Base-by-base conservation (phyloP, 1,284 basidiomycete genomes). In the Malassezia furfur region DNA sequence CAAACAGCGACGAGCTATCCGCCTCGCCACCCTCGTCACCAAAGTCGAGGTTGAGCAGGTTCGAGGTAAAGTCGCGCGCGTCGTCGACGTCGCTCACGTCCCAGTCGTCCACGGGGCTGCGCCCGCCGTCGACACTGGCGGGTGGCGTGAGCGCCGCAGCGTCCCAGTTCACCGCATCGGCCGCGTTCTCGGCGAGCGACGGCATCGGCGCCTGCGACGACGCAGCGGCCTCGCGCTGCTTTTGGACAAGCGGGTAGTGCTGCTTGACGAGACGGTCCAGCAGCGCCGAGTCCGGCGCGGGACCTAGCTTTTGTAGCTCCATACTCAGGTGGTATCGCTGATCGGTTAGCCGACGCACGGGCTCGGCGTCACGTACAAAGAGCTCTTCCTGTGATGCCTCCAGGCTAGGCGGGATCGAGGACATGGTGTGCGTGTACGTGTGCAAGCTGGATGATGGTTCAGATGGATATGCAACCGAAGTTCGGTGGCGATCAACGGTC, bases 191-290 rank as follows among this genome's bases (percentile, higher is more conserved):
- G 11, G 30, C 14, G 5, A 43, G 12, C 12, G 14, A 14, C 12
- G 40, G 22, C 15, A 19, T 11, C 2, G 44, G 45, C 25, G n/a
- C 34, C n/a, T 28, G 35, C 15, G 10, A 11, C 21, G 15, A 40
- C 12, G 48, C 38, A 43, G 34, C 38, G 39, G 38, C 52, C 57
- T 60, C 49, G 22, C 45, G n/a, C 10, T 61, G 60, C 49, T 63
- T 65, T 53, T 65, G 58, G 48, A 68, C 58, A 40, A 59, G 65
- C 50, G 66, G 62, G 51, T 65, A 69, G 54, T 71, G 70, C 38
- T 69, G 66, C 45, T 63, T 57, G 25, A 72, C 68, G 40, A 71
- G 66, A 19, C 64, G 54, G 58, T 70, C 65, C 47, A 70, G 60
- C 10, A 67, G 59, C 2, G 63, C 59, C 47, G 65, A 64, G 38